phyloP scores from a whole-genome alignment of 345 rosid genomes.

The Salix arbutifolia region DNA sequence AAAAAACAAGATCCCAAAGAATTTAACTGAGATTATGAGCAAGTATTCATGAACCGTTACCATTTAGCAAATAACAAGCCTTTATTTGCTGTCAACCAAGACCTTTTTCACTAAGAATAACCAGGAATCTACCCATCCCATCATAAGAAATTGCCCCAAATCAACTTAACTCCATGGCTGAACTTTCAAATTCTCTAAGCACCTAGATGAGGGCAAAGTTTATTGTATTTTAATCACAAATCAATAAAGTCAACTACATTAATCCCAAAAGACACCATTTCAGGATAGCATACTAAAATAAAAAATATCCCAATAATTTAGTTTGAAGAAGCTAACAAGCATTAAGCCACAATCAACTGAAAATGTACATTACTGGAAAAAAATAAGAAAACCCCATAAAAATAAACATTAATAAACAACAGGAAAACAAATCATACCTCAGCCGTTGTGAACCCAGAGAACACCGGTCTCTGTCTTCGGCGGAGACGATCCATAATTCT shows the following conservation, averaged over 20 bases:
- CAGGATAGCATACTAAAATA: background rate
- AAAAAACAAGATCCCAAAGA: background rate
- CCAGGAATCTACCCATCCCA: background rate
- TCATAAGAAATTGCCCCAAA: background rate
- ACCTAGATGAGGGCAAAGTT: background rate
- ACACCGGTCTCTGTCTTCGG: constrained; percentile 33
- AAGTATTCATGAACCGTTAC: background rate
- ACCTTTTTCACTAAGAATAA: background rate
- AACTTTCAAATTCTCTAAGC: background rate
- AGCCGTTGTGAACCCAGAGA: constrained; percentile 43
- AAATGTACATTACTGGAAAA: background rate
- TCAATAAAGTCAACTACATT: background rate
- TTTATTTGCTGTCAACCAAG: background rate
- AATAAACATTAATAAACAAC: background rate
- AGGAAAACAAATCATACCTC: constrained; percentile 32
- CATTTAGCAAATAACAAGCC: background rate
- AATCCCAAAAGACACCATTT: background rate
- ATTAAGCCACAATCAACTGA: background rate
- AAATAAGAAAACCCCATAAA: constrained; percentile 7
- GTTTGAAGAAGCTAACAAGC: background rate
- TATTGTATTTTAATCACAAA: background rate
- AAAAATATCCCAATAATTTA: background rate
- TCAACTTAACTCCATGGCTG: background rate
- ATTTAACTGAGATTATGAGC: background rate
- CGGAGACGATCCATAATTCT: constrained; percentile 48